Base-by-base conservation (phyloP, 2,329 filamentous ascomycete genomes). In the Oidium heveae region DNA sequence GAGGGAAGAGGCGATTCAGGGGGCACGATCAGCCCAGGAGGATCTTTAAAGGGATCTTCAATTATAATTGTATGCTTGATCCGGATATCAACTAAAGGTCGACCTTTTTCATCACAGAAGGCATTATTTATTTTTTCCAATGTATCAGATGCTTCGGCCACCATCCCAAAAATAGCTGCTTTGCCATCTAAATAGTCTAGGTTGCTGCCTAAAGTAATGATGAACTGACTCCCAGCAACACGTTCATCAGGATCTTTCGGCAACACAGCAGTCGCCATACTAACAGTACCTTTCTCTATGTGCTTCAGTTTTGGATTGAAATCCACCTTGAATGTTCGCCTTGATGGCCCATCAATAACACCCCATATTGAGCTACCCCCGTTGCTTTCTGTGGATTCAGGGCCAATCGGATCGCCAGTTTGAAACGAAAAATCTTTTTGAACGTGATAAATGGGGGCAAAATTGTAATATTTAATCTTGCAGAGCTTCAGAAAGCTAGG, bases 391-490 rank as follows among this genome's bases (percentile, higher is more conserved):
- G 77, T 72, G 15, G 86, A 85, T 56, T 83, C 77, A 13, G 88
- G 89, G 13, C 91, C 89, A 54, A 96, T 80, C 13, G 89, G 89
- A 64, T 96, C 91, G 66, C 89, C 89, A 34, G 86, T 93, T 68
- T 96, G 89, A 69, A 94, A 94, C 57, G 88, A 94, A 69, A 95
- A 96, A 68, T 86, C 80, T 67, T 89, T 91, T 66, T 95, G 91
- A 39, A 98, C 78, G 60, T 82, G 87, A 70, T 95, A 86, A 55
- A 96, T 72, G 28, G 89, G 91, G 6, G 87, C 81, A 68, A 93
- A 96, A 72, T 96, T 96, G 79, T 95, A 98, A 71, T 96, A 98
- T 72, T 95, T 98, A 69, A 87, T 74, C 71, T 96, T 96, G 78
- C 91, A 95, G 62, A 98, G 84, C 74, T 98, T 96, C 56, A 98